These are phyloP conservation scores for Corinectria fuckeliana DNA, from an alignment of 2,329 filamentous ascomycete genomes.

Conservation along the genomic window DNA sequence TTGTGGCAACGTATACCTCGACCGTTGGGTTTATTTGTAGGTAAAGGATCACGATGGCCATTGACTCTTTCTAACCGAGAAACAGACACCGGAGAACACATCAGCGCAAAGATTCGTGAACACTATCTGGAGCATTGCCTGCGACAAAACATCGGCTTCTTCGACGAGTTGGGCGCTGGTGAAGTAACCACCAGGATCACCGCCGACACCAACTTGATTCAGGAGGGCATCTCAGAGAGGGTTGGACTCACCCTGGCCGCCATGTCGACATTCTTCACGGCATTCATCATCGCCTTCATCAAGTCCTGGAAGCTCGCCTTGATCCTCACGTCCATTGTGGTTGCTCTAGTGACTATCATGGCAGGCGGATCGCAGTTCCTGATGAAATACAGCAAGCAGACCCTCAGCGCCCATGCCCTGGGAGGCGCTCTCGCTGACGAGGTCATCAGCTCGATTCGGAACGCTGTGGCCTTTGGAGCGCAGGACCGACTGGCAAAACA, in stretches of 20 bases:
- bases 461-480: slow-evolving; percentile 84
- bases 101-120: slow-evolving; percentile 49
- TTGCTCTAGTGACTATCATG: slow-evolving; percentile 75
- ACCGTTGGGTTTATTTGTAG: slow-evolving; percentile 82
- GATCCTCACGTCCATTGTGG: slow-evolving; percentile 76
- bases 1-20: slow-evolving; percentile 73
- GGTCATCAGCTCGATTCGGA: slow-evolving; percentile 83
- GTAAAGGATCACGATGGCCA: no score
- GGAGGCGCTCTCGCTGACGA: slow-evolving; percentile 85
- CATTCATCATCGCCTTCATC: slow-evolving; percentile 82
- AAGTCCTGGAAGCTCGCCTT: slow-evolving; percentile 85
- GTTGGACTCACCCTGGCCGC: slow-evolving; percentile 72
- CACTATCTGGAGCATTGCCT: slow-evolving; percentile 53
- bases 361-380: slow-evolving; percentile 70
- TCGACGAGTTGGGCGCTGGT: slow-evolving; percentile 49
- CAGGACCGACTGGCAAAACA: slow-evolving; percentile 79
- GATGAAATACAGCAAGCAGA: slow-evolving; percentile 74
- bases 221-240: slow-evolving; percentile 85
- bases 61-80: slow-evolving; percentile 10
- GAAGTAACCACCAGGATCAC: slow-evolving; percentile 62
- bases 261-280: slow-evolving; percentile 75
- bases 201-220: slow-evolving; percentile 82
- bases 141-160: slow-evolving; percentile 57
- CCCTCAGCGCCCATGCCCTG: slow-evolving; percentile 74
- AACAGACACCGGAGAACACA: slow-evolving; percentile 31